Evolutionary conservation across 1,284 basidiomycete species (phyloP).

Genomic region (Kalmanozyma brasiliensis): DNA sequence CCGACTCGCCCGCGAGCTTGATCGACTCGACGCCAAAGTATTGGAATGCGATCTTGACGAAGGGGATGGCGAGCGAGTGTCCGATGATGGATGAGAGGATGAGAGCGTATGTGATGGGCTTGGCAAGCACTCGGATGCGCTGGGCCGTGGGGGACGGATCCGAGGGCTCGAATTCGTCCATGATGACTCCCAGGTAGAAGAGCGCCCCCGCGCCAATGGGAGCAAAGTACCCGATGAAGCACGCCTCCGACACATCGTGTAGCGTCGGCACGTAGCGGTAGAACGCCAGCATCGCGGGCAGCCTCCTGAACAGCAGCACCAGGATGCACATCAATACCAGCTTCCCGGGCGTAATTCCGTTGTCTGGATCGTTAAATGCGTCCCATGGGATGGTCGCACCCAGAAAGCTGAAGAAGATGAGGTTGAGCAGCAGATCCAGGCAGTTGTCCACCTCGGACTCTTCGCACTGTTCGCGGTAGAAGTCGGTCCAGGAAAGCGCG

Average conservation of each 20-base stretch:
- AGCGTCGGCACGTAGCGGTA: slow-evolving; percentile 64
- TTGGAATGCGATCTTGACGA: slow-evolving; percentile 51
- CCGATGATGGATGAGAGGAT: slow-evolving; percentile 53
- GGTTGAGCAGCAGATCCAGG: slow-evolving; percentile 57
- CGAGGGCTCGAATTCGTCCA: slow-evolving; percentile 49
- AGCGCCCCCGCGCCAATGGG: slow-evolving; percentile 69
- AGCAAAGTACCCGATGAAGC: slow-evolving; percentile 69
- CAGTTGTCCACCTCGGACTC: slow-evolving; percentile 62
- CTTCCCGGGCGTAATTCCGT: slow-evolving; percentile 67
- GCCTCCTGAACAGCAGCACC: slow-evolving; percentile 69
- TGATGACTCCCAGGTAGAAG: slow-evolving; percentile 51
- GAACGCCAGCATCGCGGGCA: slow-evolving; percentile 62
- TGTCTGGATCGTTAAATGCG: slow-evolving; percentile 54
- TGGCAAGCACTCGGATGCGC: slow-evolving; percentile 51
- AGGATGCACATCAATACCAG: slow-evolving; percentile 68
- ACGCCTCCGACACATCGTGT: slow-evolving; percentile 56
- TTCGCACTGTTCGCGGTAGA: slow-evolving; percentile 61
- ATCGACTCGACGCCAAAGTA: slow-evolving; percentile 47
- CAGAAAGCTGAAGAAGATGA: slow-evolving; percentile 68
- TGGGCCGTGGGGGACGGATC: slow-evolving; percentile 25
- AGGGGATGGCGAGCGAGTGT: slow-evolving; percentile 55
- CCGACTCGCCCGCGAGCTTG: slow-evolving; percentile 44
- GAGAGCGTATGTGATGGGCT: slow-evolving; percentile 55
- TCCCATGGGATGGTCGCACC: slow-evolving; percentile 61
- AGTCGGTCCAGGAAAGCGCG: slow-evolving; percentile 60